These are phyloP conservation scores for Solanum neorickii DNA, from an alignment of 257 asterid genomes.

Conservation along the genomic window DNA sequence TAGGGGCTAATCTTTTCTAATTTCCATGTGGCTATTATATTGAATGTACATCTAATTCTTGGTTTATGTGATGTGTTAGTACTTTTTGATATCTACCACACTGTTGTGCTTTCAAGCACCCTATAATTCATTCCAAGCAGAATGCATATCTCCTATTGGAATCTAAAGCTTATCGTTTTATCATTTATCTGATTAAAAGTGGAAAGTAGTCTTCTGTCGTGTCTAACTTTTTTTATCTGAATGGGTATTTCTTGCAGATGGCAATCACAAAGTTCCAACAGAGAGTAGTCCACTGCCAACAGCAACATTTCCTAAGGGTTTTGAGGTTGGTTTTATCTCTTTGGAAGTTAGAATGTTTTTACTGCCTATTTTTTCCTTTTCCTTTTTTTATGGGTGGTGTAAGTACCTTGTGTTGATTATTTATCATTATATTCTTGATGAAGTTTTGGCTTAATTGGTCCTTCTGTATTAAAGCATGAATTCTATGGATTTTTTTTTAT, in stretches of 20 bases:
- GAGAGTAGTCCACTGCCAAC: constrained; percentile 26
- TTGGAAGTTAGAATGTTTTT: background rate
- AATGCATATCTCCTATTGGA: background rate
- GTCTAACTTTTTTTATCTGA: constrained; percentile 19
- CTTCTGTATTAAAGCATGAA: background rate
- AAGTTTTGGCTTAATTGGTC: background rate
- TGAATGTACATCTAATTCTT: background rate
- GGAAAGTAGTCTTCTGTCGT: background rate
- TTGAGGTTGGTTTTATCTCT: constrained; percentile 35
- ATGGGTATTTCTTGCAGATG: constrained; percentile 47
- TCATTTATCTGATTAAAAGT: background rate
- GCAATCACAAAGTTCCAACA: constrained; percentile 17
- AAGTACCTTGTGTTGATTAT: background rate
- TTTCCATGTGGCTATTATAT: background rate
- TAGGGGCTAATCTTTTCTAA: background rate
- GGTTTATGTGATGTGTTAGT: background rate
- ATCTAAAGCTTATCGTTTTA: background rate
- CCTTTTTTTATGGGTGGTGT: background rate
- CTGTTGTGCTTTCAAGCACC: background rate
- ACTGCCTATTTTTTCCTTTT: background rate
- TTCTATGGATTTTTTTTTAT: background rate
- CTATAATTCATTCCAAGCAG: background rate
- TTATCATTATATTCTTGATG: background rate
- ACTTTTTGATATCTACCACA: background rate
- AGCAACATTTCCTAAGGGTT: constrained; percentile 53